phyloP scores from a whole-genome alignment of 192 early-diverging fungal genomes.

The Coemansia interrupta region DNA sequence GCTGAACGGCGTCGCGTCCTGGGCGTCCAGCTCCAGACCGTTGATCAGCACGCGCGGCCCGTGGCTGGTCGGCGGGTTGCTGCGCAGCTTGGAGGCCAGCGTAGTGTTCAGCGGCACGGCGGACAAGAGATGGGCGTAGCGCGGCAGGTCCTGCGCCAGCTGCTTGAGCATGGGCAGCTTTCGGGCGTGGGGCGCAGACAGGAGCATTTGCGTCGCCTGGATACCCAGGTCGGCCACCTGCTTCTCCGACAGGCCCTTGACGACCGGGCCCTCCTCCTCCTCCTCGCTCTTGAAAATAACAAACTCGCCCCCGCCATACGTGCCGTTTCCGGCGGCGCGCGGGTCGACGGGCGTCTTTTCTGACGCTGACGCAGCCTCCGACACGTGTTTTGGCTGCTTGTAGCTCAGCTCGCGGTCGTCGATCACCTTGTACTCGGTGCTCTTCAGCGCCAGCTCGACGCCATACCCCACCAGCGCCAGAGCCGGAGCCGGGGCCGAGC shows the following conservation, averaged over 20 bases:
- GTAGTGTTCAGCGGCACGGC: slow-evolving; percentile 51
- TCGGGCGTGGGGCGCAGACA: slow-evolving; percentile 45
- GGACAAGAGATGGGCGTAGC: slow-evolving; percentile 75
- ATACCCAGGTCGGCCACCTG: slow-evolving; percentile 58
- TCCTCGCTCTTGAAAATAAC: slow-evolving; percentile 84
- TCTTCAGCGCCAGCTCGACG: slow-evolving; percentile 91
- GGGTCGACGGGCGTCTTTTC: not conserved
- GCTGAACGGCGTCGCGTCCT: slow-evolving; percentile 63
- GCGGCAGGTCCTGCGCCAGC: slow-evolving; percentile 83
- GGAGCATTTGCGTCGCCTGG: slow-evolving; percentile 70
- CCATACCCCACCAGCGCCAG: slow-evolving; percentile 83
- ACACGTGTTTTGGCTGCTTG: slow-evolving; percentile 14
- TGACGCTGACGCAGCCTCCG: not conserved
- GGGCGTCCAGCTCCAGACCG: slow-evolving; percentile 56
- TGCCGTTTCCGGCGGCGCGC: slow-evolving; percentile 3
- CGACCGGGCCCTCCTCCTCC: slow-evolving; percentile 62
- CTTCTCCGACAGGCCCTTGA: slow-evolving; percentile 69
- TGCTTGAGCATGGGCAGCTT: slow-evolving; percentile 64
- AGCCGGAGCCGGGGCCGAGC: slow-evolving; percentile 23
- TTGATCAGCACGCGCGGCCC: slow-evolving; percentile 60
- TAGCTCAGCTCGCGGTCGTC: slow-evolving; percentile 73
- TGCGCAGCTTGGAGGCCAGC: slow-evolving; percentile 40
- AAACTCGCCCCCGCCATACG: slow-evolving; percentile 60
- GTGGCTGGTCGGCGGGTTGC: slow-evolving; percentile 13
- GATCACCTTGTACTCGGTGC: slow-evolving; percentile 92